Base-by-base conservation (phyloP, 768 basidiomycete genomes). In the Panaeolus cyanescens region DNA sequence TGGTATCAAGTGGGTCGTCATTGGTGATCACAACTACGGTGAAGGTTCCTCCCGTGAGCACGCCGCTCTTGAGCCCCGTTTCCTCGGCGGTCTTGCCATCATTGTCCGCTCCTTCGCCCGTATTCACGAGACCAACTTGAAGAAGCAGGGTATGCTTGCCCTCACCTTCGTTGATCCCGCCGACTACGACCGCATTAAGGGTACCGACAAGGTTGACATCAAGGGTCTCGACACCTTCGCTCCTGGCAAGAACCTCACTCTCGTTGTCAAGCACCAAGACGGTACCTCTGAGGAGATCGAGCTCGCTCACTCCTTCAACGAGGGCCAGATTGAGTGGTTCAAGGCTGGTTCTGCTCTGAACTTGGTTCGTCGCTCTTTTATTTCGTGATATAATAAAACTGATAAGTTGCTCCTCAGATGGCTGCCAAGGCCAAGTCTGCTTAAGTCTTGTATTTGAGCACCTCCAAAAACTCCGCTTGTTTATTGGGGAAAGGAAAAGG, bases 121-220 rank as follows among this genome's bases (percentile, higher is more conserved):
- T 78, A 98, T 98, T 79, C 96, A 96, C 79, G 95, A 93, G 81
- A 94, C 94, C 72, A 95, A 96, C 84, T 80, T 95, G 87, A 99
- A 99, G 91, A 98, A 98, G 87, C 96, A 98, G 81, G 95, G 95
- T 68, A 95, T 96, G 93, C 92, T 98, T 64, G 95, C 95, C 2
- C 82, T 99, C 67, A 97, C 95, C 62, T 97, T 99, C 73, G 91
- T 77, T 62, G 86, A 98, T 79, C 85, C 92, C 15, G 93, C 86
- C 65, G 96, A 99, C 77, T 99, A 99, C 76, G 94, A 98, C 74
- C 95, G 92, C 83, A 74, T 98, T 68, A 83, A 83, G 71, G 92
- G 96, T 8, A 82, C 83, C 66, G 97, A 99, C 82, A 88, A 85
- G 72, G 89, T 99, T 62, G 89, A 91, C 72, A 94, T 99, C 74